Evolutionary conservation across 2,329 filamentous ascomycete genomes (phyloP).

Genomic region (Clonostachys rosea): DNA sequence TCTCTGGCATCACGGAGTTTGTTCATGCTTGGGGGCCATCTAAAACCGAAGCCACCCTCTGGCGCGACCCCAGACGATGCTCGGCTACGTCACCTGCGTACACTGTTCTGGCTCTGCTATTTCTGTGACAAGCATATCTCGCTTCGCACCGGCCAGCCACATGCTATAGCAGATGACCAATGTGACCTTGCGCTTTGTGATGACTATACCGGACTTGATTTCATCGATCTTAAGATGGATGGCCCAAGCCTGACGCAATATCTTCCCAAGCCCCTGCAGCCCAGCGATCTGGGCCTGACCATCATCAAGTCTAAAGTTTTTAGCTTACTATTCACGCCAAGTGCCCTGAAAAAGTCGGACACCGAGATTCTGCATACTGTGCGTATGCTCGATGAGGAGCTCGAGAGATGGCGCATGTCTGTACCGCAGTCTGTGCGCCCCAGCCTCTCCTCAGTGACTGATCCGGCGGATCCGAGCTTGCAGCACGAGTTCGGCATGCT

Average conservation of each 20-base stretch:
- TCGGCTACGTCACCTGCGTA: slow-evolving; percentile 1
- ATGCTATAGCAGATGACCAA: slow-evolving; percentile 33
- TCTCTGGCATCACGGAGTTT: slow-evolving; percentile 31
- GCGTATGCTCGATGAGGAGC: slow-evolving; percentile 49
- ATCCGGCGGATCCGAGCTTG: no score
- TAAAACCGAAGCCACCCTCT: slow-evolving; percentile 3
- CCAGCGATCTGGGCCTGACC: slow-evolving; percentile 36
- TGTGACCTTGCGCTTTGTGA: slow-evolving; percentile 43
- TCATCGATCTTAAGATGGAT: background rate
- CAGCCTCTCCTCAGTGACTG: no score
- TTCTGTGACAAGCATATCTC: slow-evolving; percentile 16
- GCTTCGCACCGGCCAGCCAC: slow-evolving; percentile 12
- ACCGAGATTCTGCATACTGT: slow-evolving; percentile 50
- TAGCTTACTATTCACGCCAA: slow-evolving; percentile 41
- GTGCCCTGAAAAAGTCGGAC: slow-evolving; percentile 42
- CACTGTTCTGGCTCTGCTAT: slow-evolving; percentile 19
- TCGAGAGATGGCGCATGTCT: slow-evolving; percentile 49
- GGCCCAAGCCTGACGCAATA: no score
- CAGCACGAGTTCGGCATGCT: no score
- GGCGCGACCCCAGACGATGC: background rate
- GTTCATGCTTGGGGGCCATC: slow-evolving; percentile 36
- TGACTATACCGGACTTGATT: slow-evolving; percentile 1
- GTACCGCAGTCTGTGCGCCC: slow-evolving; percentile 20
- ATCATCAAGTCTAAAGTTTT: slow-evolving; percentile 47
- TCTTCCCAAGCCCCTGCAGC: background rate